Evolutionary conservation across 2,329 filamentous ascomycete species (phyloP), one percentile per base, ranked within the genome.

Genomic region (Botrytis porri): DNA sequence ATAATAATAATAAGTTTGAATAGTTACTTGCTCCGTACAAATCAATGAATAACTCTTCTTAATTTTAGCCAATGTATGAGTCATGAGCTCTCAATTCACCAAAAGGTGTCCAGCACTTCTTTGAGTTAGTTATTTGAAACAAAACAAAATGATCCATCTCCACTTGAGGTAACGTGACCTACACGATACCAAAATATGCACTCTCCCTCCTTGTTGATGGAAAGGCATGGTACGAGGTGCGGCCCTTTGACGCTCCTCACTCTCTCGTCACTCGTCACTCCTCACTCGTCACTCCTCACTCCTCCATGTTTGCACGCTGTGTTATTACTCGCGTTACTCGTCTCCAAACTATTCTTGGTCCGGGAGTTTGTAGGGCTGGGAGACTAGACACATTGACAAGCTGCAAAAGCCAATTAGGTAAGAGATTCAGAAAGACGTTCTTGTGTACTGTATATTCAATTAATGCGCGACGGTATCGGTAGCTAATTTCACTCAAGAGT

Each of bases 401-500:
- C 61, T 32, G n/a, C 20, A 5, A 20, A 64, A 7, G 39, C 61
- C 61, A 64, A 64, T 64, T 43, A 32, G 61, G 32, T n/a, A 43
- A 66, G 43, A 65, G 43, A n/a, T 25, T 5, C 1, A 39, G 20
- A 66, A 29, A 54, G 12, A 6, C 25, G n/a, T n/a, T 54, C 32
- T 29, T 37, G 9, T 39, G 45, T n/a, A n/a, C n/a, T n/a, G n/a
- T n/a, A 18, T 16, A 54, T 39, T 39, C 45, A 67, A 63, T 66
- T 51, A 51, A 66, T 66, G 32, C 32, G 32, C 32, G 14, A 66
- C 63, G 32, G 25, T 43, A 66, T 66, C 63, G 32, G 43, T 37
- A 37, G 25, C 51, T n/a, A 67, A 54, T 67, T 54, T 29, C 43
- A 51, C 45, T 3, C 39, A 70, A 70, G 43, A 70, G 67, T 70